Conservation (phyloP, 768 basidiomycete species). For the Trametes cinnabarina region DNA sequence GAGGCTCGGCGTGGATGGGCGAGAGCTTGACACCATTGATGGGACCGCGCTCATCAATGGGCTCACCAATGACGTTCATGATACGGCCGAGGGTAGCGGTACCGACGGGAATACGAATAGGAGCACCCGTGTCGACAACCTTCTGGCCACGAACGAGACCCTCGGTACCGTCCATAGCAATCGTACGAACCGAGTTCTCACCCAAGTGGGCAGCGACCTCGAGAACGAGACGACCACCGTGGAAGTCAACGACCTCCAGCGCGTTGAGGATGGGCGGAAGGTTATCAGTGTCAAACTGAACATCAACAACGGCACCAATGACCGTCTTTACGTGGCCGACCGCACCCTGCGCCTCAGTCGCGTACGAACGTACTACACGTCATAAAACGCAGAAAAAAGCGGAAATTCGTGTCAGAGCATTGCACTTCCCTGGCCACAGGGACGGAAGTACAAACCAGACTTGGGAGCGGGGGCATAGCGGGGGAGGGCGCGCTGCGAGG, state of each 20-base stretch:
- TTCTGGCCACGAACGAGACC: slow-evolving; percentile 99
- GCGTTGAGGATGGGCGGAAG: slow-evolving; percentile 98
- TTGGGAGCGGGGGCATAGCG: slow-evolving; percentile 51
- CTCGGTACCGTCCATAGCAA: slow-evolving; percentile 99
- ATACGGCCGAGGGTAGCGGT: slow-evolving; percentile 94
- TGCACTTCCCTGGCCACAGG: not conserved
- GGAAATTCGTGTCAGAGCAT: slow-evolving; percentile 17
- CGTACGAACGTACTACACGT: slow-evolving; percentile 75
- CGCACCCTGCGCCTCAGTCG: slow-evolving; percentile 77
- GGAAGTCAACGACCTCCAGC: slow-evolving; percentile 94
- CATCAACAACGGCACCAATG: slow-evolving; percentile 99
- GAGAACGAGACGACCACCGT: slow-evolving; percentile 94
- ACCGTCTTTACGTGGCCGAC: slow-evolving; percentile 92
- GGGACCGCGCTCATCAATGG: slow-evolving; percentile 99
- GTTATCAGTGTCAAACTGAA: slow-evolving; percentile 93
- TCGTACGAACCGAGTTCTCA: slow-evolving; percentile 98
- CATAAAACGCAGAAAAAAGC: slow-evolving; percentile 21
- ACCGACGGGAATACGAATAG: slow-evolving; percentile 97
- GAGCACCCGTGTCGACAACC: slow-evolving; percentile 94
- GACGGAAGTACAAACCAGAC: slow-evolving; percentile 47
- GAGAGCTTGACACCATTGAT: slow-evolving; percentile 91
- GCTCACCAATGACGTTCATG: slow-evolving; percentile 99
- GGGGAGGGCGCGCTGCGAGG: slow-evolving; percentile 45
- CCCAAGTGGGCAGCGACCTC: slow-evolving; percentile 98
- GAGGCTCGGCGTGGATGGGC: slow-evolving; percentile 97